These are phyloP conservation scores for Pisolithus albus DNA, from an alignment of 768 basidiomycete genomes.

Conservation along the genomic window DNA sequence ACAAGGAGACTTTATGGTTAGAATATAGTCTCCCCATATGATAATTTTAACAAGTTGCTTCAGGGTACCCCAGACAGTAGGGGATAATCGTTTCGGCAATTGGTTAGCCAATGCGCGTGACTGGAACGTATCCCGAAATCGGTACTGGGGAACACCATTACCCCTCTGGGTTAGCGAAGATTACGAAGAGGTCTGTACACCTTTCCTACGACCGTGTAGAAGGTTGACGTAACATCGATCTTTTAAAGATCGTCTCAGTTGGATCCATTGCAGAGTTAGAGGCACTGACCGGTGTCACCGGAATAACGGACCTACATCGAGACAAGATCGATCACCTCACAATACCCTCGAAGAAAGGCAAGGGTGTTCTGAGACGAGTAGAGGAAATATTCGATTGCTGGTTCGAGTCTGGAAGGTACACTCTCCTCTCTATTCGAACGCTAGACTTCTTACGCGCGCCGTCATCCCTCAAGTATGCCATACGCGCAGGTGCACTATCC, in stretches of 20 bases:
- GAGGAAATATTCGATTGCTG: conserved; percentile 99
- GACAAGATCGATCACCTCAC: conserved; percentile 95
- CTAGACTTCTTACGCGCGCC: not conserved
- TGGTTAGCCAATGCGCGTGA: conserved; percentile 99
- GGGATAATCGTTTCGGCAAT: conserved; percentile 90
- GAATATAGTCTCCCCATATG: conserved; percentile 8
- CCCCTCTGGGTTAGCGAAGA: conserved; percentile 96
- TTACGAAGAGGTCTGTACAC: conserved; percentile 57
- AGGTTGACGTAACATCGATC: not conserved
- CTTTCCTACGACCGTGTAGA: not conserved
- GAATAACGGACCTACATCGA: conserved; percentile 85
- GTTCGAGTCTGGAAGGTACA: conserved; percentile 98
- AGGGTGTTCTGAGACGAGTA: conserved; percentile 79
- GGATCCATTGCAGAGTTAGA: conserved; percentile 88
- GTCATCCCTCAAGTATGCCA: conserved; percentile 69
- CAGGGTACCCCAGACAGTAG: conserved; percentile 88
- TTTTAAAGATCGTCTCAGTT: conserved; percentile 66
- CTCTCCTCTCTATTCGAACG: not conserved
- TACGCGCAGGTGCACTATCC: conserved; percentile 97
- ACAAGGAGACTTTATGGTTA: conserved; percentile 84
- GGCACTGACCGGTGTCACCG: conserved; percentile 71
- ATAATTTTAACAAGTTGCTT: not conserved
- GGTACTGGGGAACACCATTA: conserved; percentile 98
- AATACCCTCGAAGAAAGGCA: conserved; percentile 86
- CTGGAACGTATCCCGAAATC: conserved; percentile 98